Base-by-base conservation (phyloP, 2,329 filamentous ascomycete genomes). In the Tolypocladium capitatum region DNA sequence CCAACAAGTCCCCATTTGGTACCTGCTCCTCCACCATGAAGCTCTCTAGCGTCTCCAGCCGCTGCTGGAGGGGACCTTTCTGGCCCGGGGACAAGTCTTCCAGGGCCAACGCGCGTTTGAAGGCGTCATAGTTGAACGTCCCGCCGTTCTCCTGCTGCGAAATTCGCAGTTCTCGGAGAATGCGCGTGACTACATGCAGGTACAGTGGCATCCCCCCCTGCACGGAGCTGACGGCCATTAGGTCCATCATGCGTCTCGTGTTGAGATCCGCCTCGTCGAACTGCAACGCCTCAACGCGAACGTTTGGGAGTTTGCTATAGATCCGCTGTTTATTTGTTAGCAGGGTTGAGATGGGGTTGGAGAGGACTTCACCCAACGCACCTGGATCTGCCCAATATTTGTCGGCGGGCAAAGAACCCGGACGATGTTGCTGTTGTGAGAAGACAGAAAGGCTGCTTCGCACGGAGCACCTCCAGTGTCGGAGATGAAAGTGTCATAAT, bases 401-500 rank as follows among this genome's bases (percentile, higher is more conserved):
- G 74, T 78, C 0, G 73, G 72, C 0, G 76, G 66, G 28, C 76
- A 78, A 0, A 81, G 59, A 0, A 81, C 72, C 3, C 71, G 64
- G 1, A 80, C 76, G 0, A 65, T 60, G 20, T 79, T 63, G 1
- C 63, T 58, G 0, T 53, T 48, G 24, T 67, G 54, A 0, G 70
- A 71, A 0, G 72, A 66, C 3, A 84, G 60, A 51, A 71, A 78
- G 0, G 79, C 77, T 0, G 74, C 79, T 57, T 85, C 81, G 48
- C 79, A 81, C 1, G 78, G 71, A 0, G 65, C 66, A 13, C 73
- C 73, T 1, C 68, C 62, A 0, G 58, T 55, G 40, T 74, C 70
- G 0, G 69, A 74, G 11, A 69, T 67, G 51, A 76, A 78, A 0
- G 69, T 71, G 52, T 82, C 78, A 49, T 81, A 84, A 51, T 84